Conservation (phyloP, 768 basidiomycete genomes). For the Pisolithus orientalis region DNA sequence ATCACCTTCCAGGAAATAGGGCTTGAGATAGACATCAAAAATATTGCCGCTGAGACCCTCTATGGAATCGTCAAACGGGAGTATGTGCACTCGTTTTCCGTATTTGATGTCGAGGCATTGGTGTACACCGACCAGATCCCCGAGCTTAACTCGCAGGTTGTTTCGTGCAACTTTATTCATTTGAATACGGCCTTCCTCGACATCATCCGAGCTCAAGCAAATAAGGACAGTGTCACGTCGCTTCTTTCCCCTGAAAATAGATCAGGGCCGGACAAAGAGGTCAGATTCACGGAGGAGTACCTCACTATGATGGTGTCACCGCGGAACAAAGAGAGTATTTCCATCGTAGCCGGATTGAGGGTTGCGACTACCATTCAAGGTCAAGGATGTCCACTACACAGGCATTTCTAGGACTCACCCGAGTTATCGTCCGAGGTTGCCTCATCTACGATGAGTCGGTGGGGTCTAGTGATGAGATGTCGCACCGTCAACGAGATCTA, state of each 20-base stretch:
- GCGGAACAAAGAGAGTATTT: conserved; percentile 85
- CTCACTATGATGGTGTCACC: conserved; percentile 95
- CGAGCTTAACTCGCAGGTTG: conserved; percentile 96
- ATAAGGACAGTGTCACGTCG: conserved; percentile 97
- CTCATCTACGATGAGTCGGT: conserved; percentile 97
- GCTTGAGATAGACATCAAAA: conserved; percentile 98
- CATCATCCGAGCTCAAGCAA: conserved; percentile 90
- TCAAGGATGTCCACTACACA: conserved; percentile 7
- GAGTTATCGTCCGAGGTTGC: conserved; percentile 94
- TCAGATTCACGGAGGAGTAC: conserved; percentile 35
- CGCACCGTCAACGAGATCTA: conserved; percentile 7
- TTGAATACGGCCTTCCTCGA: conserved; percentile 97
- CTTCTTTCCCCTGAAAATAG: conserved; percentile 77
- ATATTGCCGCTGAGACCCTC: conserved; percentile 98
- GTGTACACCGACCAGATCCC: conserved; percentile 93
- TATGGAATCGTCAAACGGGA: conserved; percentile 97
- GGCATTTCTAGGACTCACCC: conserved; percentile 41
- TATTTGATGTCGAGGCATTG: conserved; percentile 98
- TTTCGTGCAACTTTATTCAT: conserved; percentile 99
- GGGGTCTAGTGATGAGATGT: conserved; percentile 55
- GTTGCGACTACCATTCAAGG: conserved; percentile 63
- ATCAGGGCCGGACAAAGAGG: neutral
- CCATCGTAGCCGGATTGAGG: conserved; percentile 95
- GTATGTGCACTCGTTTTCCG: conserved; percentile 93
- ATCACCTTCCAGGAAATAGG: conserved; percentile 94